Evolutionary conservation across 148 eudicot genomes (phyloP), one percentile per base, ranked within the genome.

Genomic region (Chenopodium formosanum): DNA sequence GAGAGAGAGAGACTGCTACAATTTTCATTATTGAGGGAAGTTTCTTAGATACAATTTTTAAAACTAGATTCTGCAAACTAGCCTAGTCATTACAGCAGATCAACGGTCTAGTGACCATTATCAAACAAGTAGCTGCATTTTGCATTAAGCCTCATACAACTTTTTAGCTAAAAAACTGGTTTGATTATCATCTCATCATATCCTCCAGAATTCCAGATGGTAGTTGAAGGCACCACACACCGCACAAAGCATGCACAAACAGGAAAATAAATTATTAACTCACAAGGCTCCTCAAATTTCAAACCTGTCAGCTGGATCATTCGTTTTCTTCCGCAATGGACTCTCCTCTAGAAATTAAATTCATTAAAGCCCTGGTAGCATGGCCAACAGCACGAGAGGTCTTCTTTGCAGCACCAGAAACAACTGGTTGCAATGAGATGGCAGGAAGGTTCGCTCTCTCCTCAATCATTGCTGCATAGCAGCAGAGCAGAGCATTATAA

Each of bases 381-480:
- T 86, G 87, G 73, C 92, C 91, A 75, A 93, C 93, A 68, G 88
- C 94, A 73, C 81, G 89, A 53, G 97, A 89, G 74, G 98, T 93
- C 89, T 92, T 92, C 87, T 83, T 90, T 10, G 98, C 98, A 77
- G 97, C 98, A 64, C 96, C 92, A 14, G 88, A 89, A 66, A 95
- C 93, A 75, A 87, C 88, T 17, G 96, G 97, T 83, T 92, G 88
- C 79, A 93, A 37, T n/a, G 94, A 90, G 76, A 95, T 84, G 70
- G 64, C 66, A 40, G 98, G 98, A 79, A 95, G 90, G 86, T 82
- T 90, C 53, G 97, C 97, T 83, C 96, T 93, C 86, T 93, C 97
- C 88, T 95, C 78, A 60, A 95, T 92, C 93, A 95, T 91, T 76
- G 91, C 98, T 95, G 89, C 78, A 82, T 87, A 77, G 68, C 71